Conservation (phyloP, 108 stramenopile genomes). For the Pseudonitzschia multistriata region DNA sequence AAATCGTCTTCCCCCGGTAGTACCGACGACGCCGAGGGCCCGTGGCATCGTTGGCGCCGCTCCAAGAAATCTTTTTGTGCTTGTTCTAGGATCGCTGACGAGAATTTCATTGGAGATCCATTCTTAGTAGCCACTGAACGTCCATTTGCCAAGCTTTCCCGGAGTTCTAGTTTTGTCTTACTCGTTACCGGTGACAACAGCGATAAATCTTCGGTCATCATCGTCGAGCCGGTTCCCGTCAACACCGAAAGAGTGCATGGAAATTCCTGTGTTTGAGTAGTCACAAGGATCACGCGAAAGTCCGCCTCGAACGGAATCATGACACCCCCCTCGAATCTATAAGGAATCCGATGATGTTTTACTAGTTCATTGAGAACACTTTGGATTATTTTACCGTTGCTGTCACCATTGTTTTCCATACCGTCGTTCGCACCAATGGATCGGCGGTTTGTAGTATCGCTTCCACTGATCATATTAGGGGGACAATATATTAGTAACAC, state of each 20-base stretch:
- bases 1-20: conserved; percentile 49
- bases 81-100: conserved; percentile 22
- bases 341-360: conserved; percentile 34
- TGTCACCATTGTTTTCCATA: background rate
- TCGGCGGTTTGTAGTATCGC: background rate
- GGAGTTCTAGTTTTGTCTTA: background rate
- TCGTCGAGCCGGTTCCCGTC: background rate
- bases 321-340: conserved; percentile 54
- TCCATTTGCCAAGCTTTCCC: conserved; percentile 7
- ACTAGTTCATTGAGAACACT: conserved; percentile 18
- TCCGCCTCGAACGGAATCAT: conserved; percentile 55
- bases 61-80: conserved; percentile 57
- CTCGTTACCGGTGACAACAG: background rate
- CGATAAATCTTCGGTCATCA: background rate
- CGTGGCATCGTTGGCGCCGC: conserved; percentile 24
- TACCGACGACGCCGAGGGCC: background rate
- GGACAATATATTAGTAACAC: conserved; percentile 33
- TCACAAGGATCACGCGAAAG: conserved; percentile 49
- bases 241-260: conserved; percentile 16
- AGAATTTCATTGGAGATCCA: conserved; percentile 19
- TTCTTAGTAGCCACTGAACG: background rate
- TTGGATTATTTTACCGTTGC: background rate
- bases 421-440: background rate
- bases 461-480: conserved; percentile 2
- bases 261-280: conserved; percentile 17